Base-by-base conservation (phyloP, 2,329 filamentous ascomycete genomes). In the Neonectria neomacrospora region DNA sequence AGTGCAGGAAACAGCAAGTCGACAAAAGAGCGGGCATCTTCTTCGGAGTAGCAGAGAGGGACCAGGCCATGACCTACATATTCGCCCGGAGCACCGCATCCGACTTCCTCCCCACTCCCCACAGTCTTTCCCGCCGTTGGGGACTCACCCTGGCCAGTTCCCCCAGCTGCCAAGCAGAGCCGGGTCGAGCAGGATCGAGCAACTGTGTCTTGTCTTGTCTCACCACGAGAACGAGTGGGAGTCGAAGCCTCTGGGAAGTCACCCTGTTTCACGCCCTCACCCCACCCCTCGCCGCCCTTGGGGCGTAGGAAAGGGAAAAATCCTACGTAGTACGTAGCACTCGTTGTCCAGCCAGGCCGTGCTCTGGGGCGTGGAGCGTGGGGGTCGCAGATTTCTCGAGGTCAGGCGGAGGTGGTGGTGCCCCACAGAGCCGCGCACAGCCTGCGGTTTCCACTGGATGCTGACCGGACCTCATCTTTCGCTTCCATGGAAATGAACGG, bases 381-480 rank as follows among this genome's bases (percentile, higher is more conserved):
- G 54, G 54, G 54, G 60, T 57, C 59, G 39, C 42, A 44, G 54
- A 50, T 58, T 63, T 57, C 41, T 63, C 34, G 37, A 58, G 60
- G 60, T 63, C 60, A 63, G 60, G 60, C 22, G 60, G 54, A 58
- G 52, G 50, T 37, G 41, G 32, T 30, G 45, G 34, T 41, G 54
- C 60, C 54, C 60, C 60, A 63, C 60, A 44, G 60, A 58, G 54
- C 50, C 50, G 42, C 48, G 34, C 50, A 56, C 18, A 28, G 52
- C 37, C 53, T 51, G 32, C 37, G 23, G 44, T 55, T 61, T 28
- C 34, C 52, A 61, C 44, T 61, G 52, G 58, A 18, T 22, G 22
- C 28, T 61, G 60, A 58, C 54, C 50, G 42, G 54, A 32, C 14
- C 54, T 45, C 41, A 51, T 37, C 48, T 41, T 42, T 42, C 22